These are phyloP conservation scores for Nemania serpens DNA, from an alignment of 2,329 filamentous ascomycete species.

Conservation along the genomic window DNA sequence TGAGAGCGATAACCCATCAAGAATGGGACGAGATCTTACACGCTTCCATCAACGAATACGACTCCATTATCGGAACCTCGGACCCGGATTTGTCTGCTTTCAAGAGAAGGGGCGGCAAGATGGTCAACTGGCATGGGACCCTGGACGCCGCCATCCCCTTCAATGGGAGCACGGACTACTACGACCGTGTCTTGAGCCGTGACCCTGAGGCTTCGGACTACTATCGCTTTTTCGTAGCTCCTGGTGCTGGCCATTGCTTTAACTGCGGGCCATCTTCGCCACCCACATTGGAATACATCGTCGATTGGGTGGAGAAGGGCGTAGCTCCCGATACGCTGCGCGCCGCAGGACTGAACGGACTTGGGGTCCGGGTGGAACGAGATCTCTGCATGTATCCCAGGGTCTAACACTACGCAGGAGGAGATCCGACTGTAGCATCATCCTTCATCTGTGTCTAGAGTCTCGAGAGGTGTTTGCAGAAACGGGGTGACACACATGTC, in stretches of 20 bases:
- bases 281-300: conserved; percentile 2
- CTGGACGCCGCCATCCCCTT: conserved; percentile 13
- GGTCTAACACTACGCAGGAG: conserved; percentile 14
- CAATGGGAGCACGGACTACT: conserved; percentile 18
- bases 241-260: conserved; percentile 17
- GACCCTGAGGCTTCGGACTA: conserved; percentile 17
- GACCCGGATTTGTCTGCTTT: conserved; percentile 21
- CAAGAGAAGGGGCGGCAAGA: conserved; percentile 18
- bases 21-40: conserved; percentile 11
- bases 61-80: conserved; percentile 16
- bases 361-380: conserved; percentile 10
- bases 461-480: too few relatives aligned
- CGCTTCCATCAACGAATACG: conserved; percentile 11
- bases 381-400: conserved; percentile 17
- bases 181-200: conserved; percentile 8
- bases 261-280: conserved; percentile 8
- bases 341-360: conserved; percentile 1
- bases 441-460: conserved; percentile 16
- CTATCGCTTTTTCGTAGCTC: conserved; percentile 21
- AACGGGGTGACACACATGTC: too few relatives aligned
- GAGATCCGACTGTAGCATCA: conserved; percentile 8
- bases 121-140: conserved; percentile 21
- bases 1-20: conserved; percentile 8
- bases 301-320: conserved; percentile 18
- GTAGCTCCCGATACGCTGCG: conserved; percentile 12